Evolutionary conservation across 768 basidiomycete species (phyloP).

Genomic region (Hemileccinum rubropunctum): DNA sequence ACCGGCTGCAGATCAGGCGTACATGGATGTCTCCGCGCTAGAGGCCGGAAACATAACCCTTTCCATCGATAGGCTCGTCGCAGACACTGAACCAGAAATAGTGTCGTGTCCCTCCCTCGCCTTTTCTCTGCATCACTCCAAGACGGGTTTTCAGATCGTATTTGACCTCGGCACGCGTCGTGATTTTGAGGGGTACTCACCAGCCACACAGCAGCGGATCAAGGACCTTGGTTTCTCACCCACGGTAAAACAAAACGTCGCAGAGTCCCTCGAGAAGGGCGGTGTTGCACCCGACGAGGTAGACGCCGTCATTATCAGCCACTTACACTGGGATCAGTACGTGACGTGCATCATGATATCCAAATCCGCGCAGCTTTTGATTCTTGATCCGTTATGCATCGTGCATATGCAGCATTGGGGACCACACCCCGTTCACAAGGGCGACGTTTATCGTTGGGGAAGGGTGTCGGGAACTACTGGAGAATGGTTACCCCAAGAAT

Average conservation of each 20-base stretch:
- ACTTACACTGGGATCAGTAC: slow-evolving; percentile 51
- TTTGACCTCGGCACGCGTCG: slow-evolving; percentile 59
- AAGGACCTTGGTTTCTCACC: slow-evolving; percentile 1
- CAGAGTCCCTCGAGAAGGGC: slow-evolving; percentile 50
- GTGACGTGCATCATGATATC: neutral
- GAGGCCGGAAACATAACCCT: slow-evolving; percentile 48
- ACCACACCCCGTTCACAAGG: slow-evolving; percentile 43
- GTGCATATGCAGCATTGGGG: slow-evolving; percentile 43
- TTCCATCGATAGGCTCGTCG: slow-evolving; percentile 37
- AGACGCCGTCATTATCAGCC: slow-evolving; percentile 46
- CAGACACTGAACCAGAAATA: slow-evolving; percentile 29
- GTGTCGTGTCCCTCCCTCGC: slow-evolving; percentile 44
- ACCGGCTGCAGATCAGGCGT: slow-evolving; percentile 41
- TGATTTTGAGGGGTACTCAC: slow-evolving; percentile 43
- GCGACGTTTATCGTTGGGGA: slow-evolving; percentile 49
- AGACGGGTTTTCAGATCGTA: slow-evolving; percentile 36
- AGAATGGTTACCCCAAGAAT: slow-evolving; percentile 42
- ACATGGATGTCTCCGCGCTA: slow-evolving; percentile 53
- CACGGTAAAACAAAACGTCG: slow-evolving; percentile 36
- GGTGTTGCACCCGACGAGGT: slow-evolving; percentile 43
- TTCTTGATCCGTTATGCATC: too few species aligned
- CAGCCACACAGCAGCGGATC: slow-evolving; percentile 24
- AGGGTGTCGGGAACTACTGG: slow-evolving; percentile 34
- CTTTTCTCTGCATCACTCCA: slow-evolving; percentile 52
- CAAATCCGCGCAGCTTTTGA: neutral